Conservation (phyloP, 208 protist genomes). For the Crithidia expoeki region DNA sequence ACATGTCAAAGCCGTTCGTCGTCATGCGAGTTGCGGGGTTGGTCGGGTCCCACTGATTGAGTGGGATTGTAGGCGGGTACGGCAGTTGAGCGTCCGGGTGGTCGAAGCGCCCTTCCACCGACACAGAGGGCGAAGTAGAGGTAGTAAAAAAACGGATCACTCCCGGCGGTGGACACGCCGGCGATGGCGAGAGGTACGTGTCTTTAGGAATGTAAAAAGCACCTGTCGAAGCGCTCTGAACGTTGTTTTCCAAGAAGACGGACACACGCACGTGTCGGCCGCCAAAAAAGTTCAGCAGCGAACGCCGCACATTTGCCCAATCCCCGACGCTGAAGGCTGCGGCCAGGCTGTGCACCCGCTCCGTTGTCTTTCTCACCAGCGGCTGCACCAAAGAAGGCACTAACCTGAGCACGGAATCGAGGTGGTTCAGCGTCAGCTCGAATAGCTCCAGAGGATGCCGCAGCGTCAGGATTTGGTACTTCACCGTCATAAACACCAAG, state of each 20-base stretch:
- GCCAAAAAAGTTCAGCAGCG: conserved; percentile 75
- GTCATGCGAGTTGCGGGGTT: conserved; percentile 41
- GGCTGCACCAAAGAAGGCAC: conserved; percentile 23
- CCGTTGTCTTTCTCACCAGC: conserved; percentile 29
- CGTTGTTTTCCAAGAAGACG: conserved; percentile 76
- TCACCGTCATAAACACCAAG: conserved; percentile 93
- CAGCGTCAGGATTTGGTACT: conserved; percentile 85
- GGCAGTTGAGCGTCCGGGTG: conserved; percentile 58
- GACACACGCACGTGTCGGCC: conserved; percentile 81
- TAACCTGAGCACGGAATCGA: conserved; percentile 64
- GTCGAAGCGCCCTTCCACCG: conserved; percentile 26
- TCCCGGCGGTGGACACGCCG: conserved; percentile 55
- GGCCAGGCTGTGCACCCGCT: conserved; percentile 37
- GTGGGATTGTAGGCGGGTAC: conserved; percentile 36
- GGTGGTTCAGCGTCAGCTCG: conserved; percentile 87
- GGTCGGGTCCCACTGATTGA: conserved; percentile 48
- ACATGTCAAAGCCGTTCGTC: conserved; percentile 67
- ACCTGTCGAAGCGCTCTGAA: conserved; percentile 69
- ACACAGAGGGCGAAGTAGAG: background rate
- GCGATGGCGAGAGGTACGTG: conserved; percentile 48
- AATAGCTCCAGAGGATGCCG: conserved; percentile 85
- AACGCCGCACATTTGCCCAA: conserved; percentile 62
- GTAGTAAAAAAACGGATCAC: conserved; percentile 36
- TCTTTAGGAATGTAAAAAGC: conserved; percentile 59
- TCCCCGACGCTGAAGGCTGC: conserved; percentile 40